Percentiles rank a stretch among this genome's conserved stretches.
Evolutionary conservation across 2,329 filamentous ascomycete genomes (phyloP).

Genomic region (Talaromyces sp.): DNA sequence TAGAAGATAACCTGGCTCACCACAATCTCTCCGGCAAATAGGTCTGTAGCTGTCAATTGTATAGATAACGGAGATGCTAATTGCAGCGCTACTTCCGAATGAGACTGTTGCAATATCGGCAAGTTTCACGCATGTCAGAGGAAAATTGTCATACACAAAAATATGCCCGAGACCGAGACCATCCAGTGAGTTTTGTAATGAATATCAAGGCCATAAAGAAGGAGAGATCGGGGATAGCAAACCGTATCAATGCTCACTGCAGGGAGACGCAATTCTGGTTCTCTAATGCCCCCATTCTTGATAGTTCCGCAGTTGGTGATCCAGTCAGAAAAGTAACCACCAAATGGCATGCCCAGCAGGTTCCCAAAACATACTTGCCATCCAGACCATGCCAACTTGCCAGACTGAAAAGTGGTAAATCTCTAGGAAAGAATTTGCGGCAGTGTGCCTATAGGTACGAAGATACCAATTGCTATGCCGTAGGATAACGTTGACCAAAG

Average conservation of each 20-base stretch:
- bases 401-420: neutral
- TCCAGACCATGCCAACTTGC: neutral
- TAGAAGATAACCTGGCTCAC: constrained; percentile 53
- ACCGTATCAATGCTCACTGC: constrained; percentile 12
- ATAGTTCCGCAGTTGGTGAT: constrained; percentile 21
- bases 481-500: no score
- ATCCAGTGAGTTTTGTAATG: neutral
- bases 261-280: constrained; percentile 1
- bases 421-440: no score
- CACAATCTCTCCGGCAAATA: constrained; percentile 51
- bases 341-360: constrained; percentile 15
- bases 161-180: neutral
- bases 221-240: neutral
- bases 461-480: no score
- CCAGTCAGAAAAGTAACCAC: constrained; percentile 37
- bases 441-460: neutral
- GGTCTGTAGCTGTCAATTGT: constrained; percentile 55
- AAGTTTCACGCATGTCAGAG: neutral
- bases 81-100: constrained; percentile 31
- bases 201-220: neutral
- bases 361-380: neutral
- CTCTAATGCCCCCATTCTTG: constrained; percentile 1
- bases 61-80: constrained; percentile 53
- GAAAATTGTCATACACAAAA: neutral
- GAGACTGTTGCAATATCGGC: constrained; percentile 11